A percentile compares a stretch with the other conserved stretches of the same genome.
phyloP scores from a whole-genome alignment of 306 rosid genomes.

The Pyrus communis region DNA sequence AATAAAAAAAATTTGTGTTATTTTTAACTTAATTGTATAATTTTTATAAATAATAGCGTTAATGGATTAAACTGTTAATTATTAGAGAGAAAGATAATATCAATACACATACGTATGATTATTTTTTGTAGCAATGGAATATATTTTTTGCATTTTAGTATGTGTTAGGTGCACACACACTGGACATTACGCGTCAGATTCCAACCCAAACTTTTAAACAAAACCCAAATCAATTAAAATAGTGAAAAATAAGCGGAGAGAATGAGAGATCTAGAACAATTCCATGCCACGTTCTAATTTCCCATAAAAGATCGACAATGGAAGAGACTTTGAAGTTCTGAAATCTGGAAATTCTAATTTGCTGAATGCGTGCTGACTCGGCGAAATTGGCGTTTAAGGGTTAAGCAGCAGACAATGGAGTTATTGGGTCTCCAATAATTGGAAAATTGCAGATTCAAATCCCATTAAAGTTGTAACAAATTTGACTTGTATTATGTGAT shows the following conservation, averaged over 20 bases:
- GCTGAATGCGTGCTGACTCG: not conserved
- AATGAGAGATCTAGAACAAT: not conserved
- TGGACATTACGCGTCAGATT: not conserved
- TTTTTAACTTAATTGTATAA: no score
- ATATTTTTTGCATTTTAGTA: not conserved
- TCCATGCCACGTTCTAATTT: not conserved
- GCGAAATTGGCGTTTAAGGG: not conserved
- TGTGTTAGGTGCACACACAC: not conserved
- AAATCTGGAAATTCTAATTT: not conserved
- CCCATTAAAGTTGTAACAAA: not conserved
- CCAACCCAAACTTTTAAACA: not conserved
- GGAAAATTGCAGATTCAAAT: not conserved
- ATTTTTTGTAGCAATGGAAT: no score
- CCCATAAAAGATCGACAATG: not conserved
- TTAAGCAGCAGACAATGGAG: not conserved
- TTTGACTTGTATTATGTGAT: not conserved
- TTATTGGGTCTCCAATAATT: not conserved
- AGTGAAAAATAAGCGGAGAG: not conserved
- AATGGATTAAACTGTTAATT: accelerated
- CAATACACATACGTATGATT: no score
- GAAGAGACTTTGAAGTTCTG: not conserved
- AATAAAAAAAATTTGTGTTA: no score
- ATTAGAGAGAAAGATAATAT: no score
- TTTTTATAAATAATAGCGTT: no score
- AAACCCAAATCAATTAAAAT: not conserved